Evolutionary conservation across 2,329 filamentous ascomycete species (phyloP).

Genomic region (Trichoderma gracile): DNA sequence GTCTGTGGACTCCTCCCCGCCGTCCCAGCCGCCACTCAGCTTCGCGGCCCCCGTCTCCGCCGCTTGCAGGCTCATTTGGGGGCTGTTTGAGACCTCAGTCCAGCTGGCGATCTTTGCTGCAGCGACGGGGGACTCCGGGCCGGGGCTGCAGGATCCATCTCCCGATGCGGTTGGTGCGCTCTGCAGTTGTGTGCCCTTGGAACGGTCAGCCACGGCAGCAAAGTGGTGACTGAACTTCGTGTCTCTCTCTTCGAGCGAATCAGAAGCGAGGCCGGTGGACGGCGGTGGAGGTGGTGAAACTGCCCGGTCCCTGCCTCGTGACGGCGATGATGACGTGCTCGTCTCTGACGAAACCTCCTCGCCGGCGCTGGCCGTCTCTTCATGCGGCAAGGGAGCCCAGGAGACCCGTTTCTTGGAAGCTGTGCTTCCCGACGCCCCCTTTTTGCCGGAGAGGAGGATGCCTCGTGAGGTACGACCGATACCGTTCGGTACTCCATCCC

Average conservation of each 20-base stretch:
- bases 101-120: slow-evolving; percentile 21
- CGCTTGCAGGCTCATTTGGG: slow-evolving; percentile 4
- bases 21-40: slow-evolving; percentile 23
- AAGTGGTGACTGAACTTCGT: slow-evolving; percentile 52
- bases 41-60: neutral
- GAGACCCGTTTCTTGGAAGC: slow-evolving; percentile 39
- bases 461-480: slow-evolving; percentile 38
- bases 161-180: slow-evolving; percentile 49
- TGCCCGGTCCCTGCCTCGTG: slow-evolving; percentile 29
- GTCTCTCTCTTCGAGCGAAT: slow-evolving; percentile 40
- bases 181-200: slow-evolving; percentile 35
- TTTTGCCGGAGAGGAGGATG: slow-evolving; percentile 40
- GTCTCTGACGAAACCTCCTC: neutral
- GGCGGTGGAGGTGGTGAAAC: slow-evolving; percentile 45
- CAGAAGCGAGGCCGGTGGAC: slow-evolving; percentile 40
- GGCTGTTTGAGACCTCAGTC: neutral
- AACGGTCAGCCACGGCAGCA: slow-evolving; percentile 44
- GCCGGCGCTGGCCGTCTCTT: slow-evolving; percentile 26
- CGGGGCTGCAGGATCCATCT: slow-evolving; percentile 31
- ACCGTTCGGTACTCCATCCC: slow-evolving; percentile 14
- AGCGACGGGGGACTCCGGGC: slow-evolving; percentile 34
- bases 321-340: slow-evolving; percentile 18
- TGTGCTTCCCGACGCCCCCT: slow-evolving; percentile 38
- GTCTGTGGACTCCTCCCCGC: slow-evolving; percentile 38
- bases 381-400: slow-evolving; percentile 41